phyloP scores from a whole-genome alignment of 108 stramenopile species.

The Skeletonema tropicum region DNA sequence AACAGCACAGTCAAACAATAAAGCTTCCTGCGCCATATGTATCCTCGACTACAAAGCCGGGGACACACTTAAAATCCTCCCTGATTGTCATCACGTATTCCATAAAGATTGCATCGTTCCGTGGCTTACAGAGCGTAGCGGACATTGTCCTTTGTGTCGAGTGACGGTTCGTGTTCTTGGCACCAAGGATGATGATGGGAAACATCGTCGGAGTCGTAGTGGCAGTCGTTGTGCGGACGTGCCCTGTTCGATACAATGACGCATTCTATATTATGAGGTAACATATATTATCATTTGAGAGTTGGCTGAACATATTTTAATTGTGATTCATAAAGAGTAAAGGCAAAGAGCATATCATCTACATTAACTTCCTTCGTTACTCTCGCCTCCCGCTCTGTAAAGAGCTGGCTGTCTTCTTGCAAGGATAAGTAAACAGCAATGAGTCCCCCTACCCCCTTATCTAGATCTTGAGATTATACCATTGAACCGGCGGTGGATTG shows the following conservation, averaged over 20 bases:
- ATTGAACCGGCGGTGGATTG: too few species aligned
- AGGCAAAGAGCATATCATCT: neutral
- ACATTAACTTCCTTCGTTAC: too few species aligned
- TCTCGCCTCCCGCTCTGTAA: too few species aligned
- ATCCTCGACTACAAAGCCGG: neutral
- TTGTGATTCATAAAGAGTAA: too few species aligned
- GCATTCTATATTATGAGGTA: neutral
- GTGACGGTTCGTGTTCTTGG: neutral
- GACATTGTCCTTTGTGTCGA: neutral
- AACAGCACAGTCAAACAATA: neutral
- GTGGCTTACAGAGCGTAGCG: constrained; percentile 1
- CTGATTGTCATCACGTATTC: neutral
- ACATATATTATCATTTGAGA: too few species aligned
- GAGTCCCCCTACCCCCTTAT: neutral
- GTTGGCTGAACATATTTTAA: too few species aligned
- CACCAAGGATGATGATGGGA: neutral
- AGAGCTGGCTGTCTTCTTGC: neutral
- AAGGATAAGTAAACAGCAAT: neutral
- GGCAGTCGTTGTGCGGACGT: neutral
- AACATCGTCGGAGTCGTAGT: neutral
- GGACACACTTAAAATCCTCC: neutral
- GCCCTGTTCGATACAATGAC: neutral
- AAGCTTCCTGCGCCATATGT: neutral
- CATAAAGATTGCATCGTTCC: neutral
- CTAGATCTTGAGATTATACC: too few species aligned